phyloP scores from a whole-genome alignment of 768 basidiomycete species.

The Tricholoma sp. region DNA sequence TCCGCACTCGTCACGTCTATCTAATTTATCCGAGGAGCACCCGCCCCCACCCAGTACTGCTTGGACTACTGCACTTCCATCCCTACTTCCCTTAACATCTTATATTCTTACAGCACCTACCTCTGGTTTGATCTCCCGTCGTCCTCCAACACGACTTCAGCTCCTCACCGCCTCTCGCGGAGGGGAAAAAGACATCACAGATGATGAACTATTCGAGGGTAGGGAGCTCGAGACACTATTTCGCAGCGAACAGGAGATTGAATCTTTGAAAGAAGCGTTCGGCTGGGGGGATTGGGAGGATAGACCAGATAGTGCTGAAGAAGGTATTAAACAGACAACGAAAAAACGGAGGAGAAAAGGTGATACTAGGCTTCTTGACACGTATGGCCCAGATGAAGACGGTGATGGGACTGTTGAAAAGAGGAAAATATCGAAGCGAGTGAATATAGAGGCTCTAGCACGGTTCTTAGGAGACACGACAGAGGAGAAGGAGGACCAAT shows the following conservation, averaged over 20 bases:
- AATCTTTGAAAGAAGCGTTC: constrained; percentile 35
- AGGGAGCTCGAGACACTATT: constrained; percentile 64
- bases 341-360: constrained; percentile 7
- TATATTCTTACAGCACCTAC: constrained; percentile 49
- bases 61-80: neutral
- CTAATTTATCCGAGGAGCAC: neutral
- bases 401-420: constrained; percentile 14
- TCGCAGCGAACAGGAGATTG: constrained; percentile 47
- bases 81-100: constrained; percentile 34
- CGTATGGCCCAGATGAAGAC: constrained; percentile 1
- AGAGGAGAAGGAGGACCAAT: constrained; percentile 4
- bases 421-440: constrained; percentile 26
- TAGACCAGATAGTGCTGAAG: constrained; percentile 12
- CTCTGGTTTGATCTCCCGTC: constrained; percentile 17
- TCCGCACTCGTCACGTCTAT: neutral
- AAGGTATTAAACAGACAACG: constrained; percentile 5
- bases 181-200: constrained; percentile 42
- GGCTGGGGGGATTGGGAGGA: constrained; percentile 28
- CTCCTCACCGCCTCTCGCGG: constrained; percentile 55
- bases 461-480: constrained; percentile 39
- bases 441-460: constrained; percentile 55
- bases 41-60: neutral
- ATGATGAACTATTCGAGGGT: constrained; percentile 68
- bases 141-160: constrained; percentile 60
- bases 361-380: neutral